Conservation (phyloP, 352 stramenopile species). For the Phytopythium montanum region DNA sequence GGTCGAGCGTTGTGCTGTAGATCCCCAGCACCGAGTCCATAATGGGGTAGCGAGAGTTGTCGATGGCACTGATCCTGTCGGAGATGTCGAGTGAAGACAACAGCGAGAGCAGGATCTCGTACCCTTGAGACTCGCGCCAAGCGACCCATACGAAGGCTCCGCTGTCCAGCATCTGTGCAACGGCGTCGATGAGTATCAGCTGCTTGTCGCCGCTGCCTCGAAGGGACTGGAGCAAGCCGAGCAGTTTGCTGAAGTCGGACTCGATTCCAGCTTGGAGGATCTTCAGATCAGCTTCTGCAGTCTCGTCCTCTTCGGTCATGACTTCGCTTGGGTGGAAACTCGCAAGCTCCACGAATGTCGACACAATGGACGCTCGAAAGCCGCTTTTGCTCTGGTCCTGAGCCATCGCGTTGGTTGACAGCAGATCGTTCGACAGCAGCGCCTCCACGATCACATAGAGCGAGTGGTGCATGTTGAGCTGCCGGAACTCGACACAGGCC, state of each 20-base stretch:
- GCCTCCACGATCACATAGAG: constrained; percentile 53
- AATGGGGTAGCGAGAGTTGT: constrained; percentile 23
- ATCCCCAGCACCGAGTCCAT: constrained; percentile 54
- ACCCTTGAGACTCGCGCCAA: constrained; percentile 51
- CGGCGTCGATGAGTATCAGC: constrained; percentile 30
- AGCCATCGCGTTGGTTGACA: constrained; percentile 14
- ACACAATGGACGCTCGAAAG: constrained; percentile 26
- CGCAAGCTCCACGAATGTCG: constrained; percentile 38
- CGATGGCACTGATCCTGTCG: constrained; percentile 17
- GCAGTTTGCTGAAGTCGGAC: constrained; percentile 48
- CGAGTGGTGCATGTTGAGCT: constrained; percentile 47
- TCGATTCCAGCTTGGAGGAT: constrained; percentile 48
- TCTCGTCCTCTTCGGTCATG: background rate
- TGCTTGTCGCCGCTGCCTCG: constrained; percentile 29
- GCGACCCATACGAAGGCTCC: constrained; percentile 29
- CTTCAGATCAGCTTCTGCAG: constrained; percentile 8
- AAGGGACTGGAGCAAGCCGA: constrained; percentile 47
- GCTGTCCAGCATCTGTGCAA: constrained; percentile 47
- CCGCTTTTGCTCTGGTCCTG: constrained; percentile 11
- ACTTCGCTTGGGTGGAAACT: constrained; percentile 6
- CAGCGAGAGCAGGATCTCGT: constrained; percentile 56
- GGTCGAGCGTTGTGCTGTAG: constrained; percentile 43
- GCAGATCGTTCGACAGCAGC: constrained; percentile 25
- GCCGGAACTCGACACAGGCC: constrained; percentile 47
- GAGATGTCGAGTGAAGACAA: constrained; percentile 48